phyloP scores from a whole-genome alignment of 192 early-diverging fungal species.

The Backusella tarrabulga region DNA sequence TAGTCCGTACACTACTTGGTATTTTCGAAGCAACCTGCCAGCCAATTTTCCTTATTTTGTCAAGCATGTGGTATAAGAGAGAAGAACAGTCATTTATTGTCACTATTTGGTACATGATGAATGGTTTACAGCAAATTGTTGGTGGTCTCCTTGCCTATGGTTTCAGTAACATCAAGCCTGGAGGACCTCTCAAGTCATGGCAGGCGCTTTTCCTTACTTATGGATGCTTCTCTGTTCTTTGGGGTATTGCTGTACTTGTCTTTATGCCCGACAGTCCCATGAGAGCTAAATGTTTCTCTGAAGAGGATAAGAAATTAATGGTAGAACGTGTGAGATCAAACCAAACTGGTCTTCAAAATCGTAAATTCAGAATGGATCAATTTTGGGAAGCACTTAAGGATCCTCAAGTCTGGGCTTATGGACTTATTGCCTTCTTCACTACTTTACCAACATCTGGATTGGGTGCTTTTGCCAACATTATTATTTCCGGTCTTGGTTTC shows the following conservation, averaged over 20 bases:
- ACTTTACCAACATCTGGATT: slow-evolving; percentile 20
- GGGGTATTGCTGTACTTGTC: slow-evolving; percentile 6
- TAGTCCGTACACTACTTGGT: slow-evolving; percentile 25
- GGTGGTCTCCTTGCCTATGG: slow-evolving; percentile 22
- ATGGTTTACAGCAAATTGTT: slow-evolving; percentile 22
- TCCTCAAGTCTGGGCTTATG: slow-evolving; percentile 16
- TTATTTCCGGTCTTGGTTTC: slow-evolving; percentile 20
- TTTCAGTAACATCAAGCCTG: slow-evolving; percentile 15
- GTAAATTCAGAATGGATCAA: slow-evolving; percentile 18
- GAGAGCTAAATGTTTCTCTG: slow-evolving; percentile 24
- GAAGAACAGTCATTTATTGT: slow-evolving; percentile 11
- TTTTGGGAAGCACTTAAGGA: slow-evolving; percentile 10
- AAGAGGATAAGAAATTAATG: slow-evolving; percentile 24
- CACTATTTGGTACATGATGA: slow-evolving; percentile 24
- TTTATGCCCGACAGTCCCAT: slow-evolving; percentile 24
- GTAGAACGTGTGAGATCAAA: slow-evolving; percentile 20
- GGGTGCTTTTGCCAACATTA: slow-evolving; percentile 23
- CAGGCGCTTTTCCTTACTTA: slow-evolving; percentile 24
- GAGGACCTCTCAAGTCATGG: slow-evolving; percentile 22
- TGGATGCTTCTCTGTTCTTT: slow-evolving; percentile 11
- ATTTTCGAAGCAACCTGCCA: slow-evolving; percentile 22
- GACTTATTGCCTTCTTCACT: slow-evolving; percentile 18
- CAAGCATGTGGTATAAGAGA: slow-evolving; percentile 19
- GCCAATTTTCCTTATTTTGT: slow-evolving; percentile 16
- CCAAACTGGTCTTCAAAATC: slow-evolving; percentile 22